Base-by-base conservation (phyloP, 352 stramenopile genomes). In the Pythium periplocum region DNA sequence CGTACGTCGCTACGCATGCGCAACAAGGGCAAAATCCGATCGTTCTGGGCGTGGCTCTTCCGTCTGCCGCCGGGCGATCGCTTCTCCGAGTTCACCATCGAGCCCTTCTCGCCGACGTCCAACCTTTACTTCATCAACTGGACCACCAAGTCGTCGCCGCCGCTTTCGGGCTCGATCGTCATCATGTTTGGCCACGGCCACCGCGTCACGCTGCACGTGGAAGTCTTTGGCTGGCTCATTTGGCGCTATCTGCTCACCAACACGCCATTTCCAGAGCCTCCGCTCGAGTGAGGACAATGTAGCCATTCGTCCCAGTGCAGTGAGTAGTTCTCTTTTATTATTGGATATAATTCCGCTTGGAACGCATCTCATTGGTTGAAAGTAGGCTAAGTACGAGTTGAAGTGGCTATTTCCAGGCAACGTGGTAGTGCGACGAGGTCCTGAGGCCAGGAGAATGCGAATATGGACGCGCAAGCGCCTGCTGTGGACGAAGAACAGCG, bases 21-120 rank as follows among this genome's bases (percentile, higher is more conserved):
- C 59, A 92, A 92, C 67, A 92, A 92, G 62, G 82, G 82, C 64
- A 92, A 92, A 62, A 92, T 92, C 61, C 78, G 82, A 11, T 90
- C 78, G 44, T 92, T 92, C 62, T 92, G 82, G 82, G 82, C 78
- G 6, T 92, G 82, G 82, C 62, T 92, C 3, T 92, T 92, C 54
- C 82, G 82, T 0, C 50, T 92, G 38, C 77, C 77, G 5, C 82
- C 82, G 0, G 82, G 82, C 10, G 82, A 92, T 48, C 77, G 82
- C 33, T 92, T 92, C 59, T 63, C 54, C 11, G 75, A 86, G 66
- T 92, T 92, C 45, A 65, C 73, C 26, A 92, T 92, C 45, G 68
- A 83, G 59, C 79, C 82, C 17, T 92, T 92, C 54, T 86, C 82
- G 5, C 51, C 68, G 0, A 74, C 67, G 5, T 90, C 77, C 2